Base-by-base conservation (phyloP, 2,329 filamentous ascomycete species). In the Hymenoscyphus linearis region DNA sequence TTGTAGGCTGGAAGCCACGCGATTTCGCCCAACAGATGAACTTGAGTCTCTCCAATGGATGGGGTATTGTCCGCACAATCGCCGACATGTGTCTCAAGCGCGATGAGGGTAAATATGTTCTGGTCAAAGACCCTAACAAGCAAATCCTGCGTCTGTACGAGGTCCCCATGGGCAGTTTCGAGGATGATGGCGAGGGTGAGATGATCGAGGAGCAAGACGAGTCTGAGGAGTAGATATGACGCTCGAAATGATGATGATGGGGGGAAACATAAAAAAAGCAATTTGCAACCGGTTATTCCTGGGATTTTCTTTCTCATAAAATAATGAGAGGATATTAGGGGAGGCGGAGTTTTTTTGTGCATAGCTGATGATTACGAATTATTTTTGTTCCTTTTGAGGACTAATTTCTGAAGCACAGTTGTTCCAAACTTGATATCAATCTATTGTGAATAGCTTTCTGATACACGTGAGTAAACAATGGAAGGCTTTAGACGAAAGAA, bases 21-120 rank as follows among this genome's bases (percentile, higher is more conserved):
- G 96, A 99, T 74, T 98, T 99, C 70, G 95, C 95, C 65, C 84
- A 85, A 73, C 95, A 99, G 82, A 99, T 99, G 95, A 97, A 97
- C 80, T 79, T 99, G 72, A 96, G 93, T 72, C 84, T 98, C 61
- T 90, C 89, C 78, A 99, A 99, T 78, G 95, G 95, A 66, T 99
- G 95, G 95, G 95, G 95, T 76, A 98, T 99, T 68, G 95, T 99
- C 63, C 91, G 95, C 68, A 99, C 95, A 57, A 97, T 99, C 73
- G 91, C 91, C 70, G 95, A 99, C 77, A 96, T 98, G 89, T 89
- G 88, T 71, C 83, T 92, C 70, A 85, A 87, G 76, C 85, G 87
- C 76, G 82, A 86, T 54, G 88, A 92, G 69, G 89, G 88, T 76
- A 93, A 93, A 79, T 95, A 90, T 70, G 87, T 95, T 54, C 81